phyloP scores from a whole-genome alignment of 139 green algal genomes.

The Diplosphaera chodatii region DNA sequence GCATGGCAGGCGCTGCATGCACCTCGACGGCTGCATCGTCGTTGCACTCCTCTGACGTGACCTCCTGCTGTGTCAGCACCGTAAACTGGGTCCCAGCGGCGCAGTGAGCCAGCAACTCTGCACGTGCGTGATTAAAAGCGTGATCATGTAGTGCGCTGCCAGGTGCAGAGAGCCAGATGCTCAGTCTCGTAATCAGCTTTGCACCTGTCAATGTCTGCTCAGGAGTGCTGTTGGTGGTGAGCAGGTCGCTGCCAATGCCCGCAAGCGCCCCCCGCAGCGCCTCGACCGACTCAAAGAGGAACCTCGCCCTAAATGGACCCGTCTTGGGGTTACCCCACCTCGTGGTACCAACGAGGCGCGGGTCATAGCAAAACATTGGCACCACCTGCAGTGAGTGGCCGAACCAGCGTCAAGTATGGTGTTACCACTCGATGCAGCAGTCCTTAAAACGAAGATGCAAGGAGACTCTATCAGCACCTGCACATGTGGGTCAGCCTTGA shows the following conservation, averaged over 20 bases:
- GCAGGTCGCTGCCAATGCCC: slow-evolving; percentile 14
- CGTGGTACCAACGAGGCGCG: slow-evolving; percentile 51
- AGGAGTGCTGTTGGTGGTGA: slow-evolving; percentile 5
- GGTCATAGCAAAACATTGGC: slow-evolving; percentile 91
- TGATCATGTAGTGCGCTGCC: background rate
- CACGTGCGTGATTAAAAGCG: slow-evolving; percentile 1
- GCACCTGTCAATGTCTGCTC: slow-evolving; percentile 13
- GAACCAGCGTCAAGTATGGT: background rate
- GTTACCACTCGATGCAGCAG: too few relatives aligned
- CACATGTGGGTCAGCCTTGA: too few relatives aligned
- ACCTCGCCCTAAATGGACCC: slow-evolving; percentile 62
- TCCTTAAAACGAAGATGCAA: too few relatives aligned
- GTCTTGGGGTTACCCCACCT: slow-evolving; percentile 56
- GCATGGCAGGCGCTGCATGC: too few relatives aligned
- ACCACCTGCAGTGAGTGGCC: slow-evolving; percentile 82
- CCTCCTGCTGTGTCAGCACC: slow-evolving; percentile 69
- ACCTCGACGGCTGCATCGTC: slow-evolving; percentile 48
- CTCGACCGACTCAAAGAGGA: slow-evolving; percentile 76
- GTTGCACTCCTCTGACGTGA: slow-evolving; percentile 68
- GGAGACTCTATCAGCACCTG: too few relatives aligned
- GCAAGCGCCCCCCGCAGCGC: slow-evolving; percentile 56
- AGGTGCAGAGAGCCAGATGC: background rate
- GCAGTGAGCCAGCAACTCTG: slow-evolving; percentile 12
- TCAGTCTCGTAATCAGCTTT: background rate
- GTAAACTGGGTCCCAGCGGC: slow-evolving; percentile 1